Conservation (phyloP, 2,329 filamentous ascomycete species). For the Trichoderma simmonsii region DNA sequence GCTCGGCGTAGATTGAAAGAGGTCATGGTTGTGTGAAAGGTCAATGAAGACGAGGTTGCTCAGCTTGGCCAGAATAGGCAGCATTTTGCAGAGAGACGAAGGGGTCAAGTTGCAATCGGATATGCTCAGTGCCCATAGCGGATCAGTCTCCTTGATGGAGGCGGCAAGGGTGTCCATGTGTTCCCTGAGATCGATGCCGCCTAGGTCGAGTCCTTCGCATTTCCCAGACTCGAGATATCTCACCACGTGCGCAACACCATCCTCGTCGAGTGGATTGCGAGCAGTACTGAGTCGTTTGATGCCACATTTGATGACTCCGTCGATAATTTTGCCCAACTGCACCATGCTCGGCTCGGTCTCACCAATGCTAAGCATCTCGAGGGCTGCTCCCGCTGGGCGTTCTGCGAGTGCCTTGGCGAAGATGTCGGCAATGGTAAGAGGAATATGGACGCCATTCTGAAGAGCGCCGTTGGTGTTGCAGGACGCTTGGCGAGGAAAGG, state of each 20-base stretch:
- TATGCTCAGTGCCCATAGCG: conserved; percentile 78
- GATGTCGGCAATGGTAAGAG: conserved; percentile 50
- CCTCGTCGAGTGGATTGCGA: conserved; percentile 71
- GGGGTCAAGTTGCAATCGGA: conserved; percentile 81
- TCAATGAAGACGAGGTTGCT: conserved; percentile 83
- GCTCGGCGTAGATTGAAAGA: conserved; percentile 73
- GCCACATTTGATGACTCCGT: conserved; percentile 75
- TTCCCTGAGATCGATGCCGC: conserved; percentile 70
- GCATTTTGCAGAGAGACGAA: conserved; percentile 66
- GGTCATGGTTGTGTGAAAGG: conserved; percentile 79
- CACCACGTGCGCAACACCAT: conserved; percentile 72
- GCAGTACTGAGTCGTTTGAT: conserved; percentile 78
- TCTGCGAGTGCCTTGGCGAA: conserved; percentile 74
- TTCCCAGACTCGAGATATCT: conserved; percentile 71
- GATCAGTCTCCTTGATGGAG: conserved; percentile 50
- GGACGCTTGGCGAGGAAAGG: conserved; percentile 58
- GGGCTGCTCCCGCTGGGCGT: conserved; percentile 67
- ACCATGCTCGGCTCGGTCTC: conserved; percentile 71
- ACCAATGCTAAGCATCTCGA: conserved; percentile 81
- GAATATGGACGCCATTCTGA: conserved; percentile 35
- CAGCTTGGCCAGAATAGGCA: conserved; percentile 69
- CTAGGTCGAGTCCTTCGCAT: conserved; percentile 85
- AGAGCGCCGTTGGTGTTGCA: conserved; percentile 30
- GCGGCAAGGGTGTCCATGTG: conserved; percentile 53
- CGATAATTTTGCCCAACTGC: conserved; percentile 73